Evolutionary conservation across 495 filamentous ascomycete genomes (phyloP), one percentile per base, ranked within the genome.

Genomic region (Aspergillus nidulans): DNA sequence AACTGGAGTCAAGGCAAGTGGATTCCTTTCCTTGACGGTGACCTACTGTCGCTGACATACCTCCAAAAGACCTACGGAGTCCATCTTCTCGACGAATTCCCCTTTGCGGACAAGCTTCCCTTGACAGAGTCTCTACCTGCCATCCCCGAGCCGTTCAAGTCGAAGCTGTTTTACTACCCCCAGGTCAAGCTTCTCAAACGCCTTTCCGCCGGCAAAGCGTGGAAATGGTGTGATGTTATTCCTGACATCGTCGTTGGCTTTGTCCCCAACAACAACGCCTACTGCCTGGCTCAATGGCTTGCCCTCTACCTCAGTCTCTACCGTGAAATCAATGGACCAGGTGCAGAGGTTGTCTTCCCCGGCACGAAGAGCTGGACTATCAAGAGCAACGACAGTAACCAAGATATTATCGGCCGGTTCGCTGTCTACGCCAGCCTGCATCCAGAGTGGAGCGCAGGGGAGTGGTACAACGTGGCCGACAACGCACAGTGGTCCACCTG

Each of bases 211-310:
- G 58, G 28, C 2, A 18, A 19, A 3, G 12, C 16, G 7, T 76
- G 74, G 75, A 67, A 49, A 0, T 76, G 66, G 55, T 69, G 57
- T 16, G 74, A 77, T 44, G 67, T 77, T 49, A 63, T 72, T 8
- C 74, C 75, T 0, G 74, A 77, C 49, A 65, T 57, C 0, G 69
- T 77, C 26, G 64, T 79, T 12, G 75, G 75, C 0, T 77, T 77
- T 46, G 68, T 65, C 10, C 75, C 75, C 0, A 55, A 61, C 15
- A 57, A 58, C 28, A 78, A 76, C 48, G 66, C 65, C 4, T 74
- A 74, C 69, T 71, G 71, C 53, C 58, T 75, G 24, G 72, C 68
- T 0, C 59, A 73, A 36, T 66, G 65, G 13, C 59, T 77, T 20
- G 76, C 61, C 0, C 48, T 74, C 3, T 77, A 65, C 43, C 58